A percentile compares a stretch with the other conserved stretches of the same genome.
Evolutionary conservation across 495 filamentous ascomycete species (phyloP).

Genomic region (Neurospora sp.): DNA sequence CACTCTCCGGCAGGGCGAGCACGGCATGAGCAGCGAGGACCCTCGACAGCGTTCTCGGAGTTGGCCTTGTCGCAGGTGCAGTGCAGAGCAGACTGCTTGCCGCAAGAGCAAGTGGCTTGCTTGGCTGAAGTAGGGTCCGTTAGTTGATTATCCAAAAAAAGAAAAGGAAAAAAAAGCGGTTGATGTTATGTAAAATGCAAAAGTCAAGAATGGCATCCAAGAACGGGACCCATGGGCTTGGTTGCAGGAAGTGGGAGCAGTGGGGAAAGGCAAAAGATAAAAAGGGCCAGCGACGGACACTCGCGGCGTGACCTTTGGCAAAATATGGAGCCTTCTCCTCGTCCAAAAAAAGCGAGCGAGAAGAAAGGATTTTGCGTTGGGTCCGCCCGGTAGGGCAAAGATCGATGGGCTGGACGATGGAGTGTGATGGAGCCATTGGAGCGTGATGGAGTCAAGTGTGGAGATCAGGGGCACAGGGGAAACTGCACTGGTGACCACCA

Average conservation of each 20-base stretch:
- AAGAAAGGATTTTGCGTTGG: not conserved
- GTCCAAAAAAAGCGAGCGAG: not conserved
- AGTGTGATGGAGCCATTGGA: not conserved
- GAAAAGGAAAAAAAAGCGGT: not conserved
- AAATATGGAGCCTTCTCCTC: not conserved
- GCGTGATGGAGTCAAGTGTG: not conserved
- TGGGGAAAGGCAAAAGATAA: not conserved
- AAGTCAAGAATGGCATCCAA: not conserved
- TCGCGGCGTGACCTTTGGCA: not conserved
- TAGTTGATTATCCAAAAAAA: not conserved
- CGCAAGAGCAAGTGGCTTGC: slow-evolving; percentile 74
- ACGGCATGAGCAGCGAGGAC: slow-evolving; percentile 79
- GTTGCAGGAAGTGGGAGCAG: not conserved
- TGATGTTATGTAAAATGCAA: not conserved
- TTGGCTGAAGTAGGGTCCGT: slow-evolving; percentile 22
- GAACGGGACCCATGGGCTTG: not conserved
- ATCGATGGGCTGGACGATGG: not conserved
- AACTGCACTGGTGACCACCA: not conserved
- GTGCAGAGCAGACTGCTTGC: slow-evolving; percentile 71
- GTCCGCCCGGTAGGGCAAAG: not conserved
- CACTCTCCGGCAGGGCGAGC: slow-evolving; percentile 67
- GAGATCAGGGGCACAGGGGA: not conserved
- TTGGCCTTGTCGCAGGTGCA: slow-evolving; percentile 75
- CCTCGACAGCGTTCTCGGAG: slow-evolving; percentile 60
- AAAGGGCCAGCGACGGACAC: not conserved